Evolutionary conservation across 441 rosid species (phyloP), one percentile per base, ranked within the genome.

Genomic region (Croton laevigatus): DNA sequence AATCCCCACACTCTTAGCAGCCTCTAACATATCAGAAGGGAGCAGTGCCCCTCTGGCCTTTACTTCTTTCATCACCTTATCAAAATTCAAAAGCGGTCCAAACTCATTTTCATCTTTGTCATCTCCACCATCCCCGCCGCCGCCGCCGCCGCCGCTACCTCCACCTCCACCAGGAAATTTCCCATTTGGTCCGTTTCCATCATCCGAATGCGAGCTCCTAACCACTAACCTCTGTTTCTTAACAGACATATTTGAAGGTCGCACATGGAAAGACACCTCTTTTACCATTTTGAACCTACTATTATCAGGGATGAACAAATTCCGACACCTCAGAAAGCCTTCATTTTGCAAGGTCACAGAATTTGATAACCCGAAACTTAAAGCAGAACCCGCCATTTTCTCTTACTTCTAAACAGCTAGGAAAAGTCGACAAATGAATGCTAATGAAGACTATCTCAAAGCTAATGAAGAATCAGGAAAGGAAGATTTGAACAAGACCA

Each of bases 11-110:
- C 45, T 84, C 84, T 86, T 92, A 44, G 97, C 94, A 55, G 96
- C 97, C 69, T 92, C 96, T 48, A 92, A 64, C 97, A 94, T 88
- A 74, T 94, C 96, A 34, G 79, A 68, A n/a, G 97, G 97, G 74
- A 91, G 97, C 46, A 79, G 80, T 20, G 82, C 88, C 71, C 97
- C 94, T 57, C 89, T 77, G 54, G 87, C 90, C 62, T 91, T 81
- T 6, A 85, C 81, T 83, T 89, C 97, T 61, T 73, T 89, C 75
- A 90, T 85, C 19, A 91, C 89, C 71, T 94, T 94, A 42, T 90
- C 98, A 75, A 83, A 87, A 74, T 78, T 91, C 91, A 91, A 70
- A 53, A 94, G 54, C 9, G 95, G 93, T 55, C 97, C 98, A 75
- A 94, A 90, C 80, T 94, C 98, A 69, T 85, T 81, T n/a, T 89